Evolutionary conservation across 2,329 filamentous ascomycete species (phyloP).

Genomic region (Colletotrichum sansevieriae): DNA sequence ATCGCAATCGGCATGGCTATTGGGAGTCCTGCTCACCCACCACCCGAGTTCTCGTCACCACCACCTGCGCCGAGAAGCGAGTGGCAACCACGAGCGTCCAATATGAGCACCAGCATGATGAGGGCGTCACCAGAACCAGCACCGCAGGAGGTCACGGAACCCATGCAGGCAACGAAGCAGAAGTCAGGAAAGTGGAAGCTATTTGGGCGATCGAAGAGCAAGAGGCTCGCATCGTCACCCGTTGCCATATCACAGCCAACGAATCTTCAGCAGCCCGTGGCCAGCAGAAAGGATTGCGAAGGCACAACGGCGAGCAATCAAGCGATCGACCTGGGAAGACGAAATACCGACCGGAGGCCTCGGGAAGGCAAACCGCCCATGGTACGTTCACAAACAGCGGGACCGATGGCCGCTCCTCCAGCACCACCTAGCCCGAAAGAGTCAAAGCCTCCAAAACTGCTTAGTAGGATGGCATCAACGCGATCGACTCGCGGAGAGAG

Average conservation of each 20-base stretch:
- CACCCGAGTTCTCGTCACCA: constrained; percentile 44
- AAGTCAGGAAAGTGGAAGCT: constrained; percentile 71
- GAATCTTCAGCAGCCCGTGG: constrained; percentile 30
- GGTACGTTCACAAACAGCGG: constrained; percentile 58
- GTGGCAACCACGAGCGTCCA: constrained; percentile 48
- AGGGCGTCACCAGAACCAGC: constrained; percentile 36
- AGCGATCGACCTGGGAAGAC: constrained; percentile 48
- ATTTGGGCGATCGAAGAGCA: constrained; percentile 62
- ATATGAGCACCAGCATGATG: constrained; percentile 30
- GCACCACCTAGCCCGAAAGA: constrained; percentile 32
- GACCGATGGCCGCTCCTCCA: constrained; percentile 40
- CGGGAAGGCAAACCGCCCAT: constrained; percentile 60
- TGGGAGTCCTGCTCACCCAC: constrained; percentile 72
- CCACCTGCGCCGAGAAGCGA: constrained; percentile 31
- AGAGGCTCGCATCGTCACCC: constrained; percentile 43
- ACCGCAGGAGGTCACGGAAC: constrained; percentile 18
- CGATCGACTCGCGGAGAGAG: constrained; percentile 37
- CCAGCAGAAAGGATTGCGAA: constrained; percentile 22
- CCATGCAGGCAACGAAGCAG: constrained; percentile 52
- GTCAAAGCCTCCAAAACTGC: constrained; percentile 40
- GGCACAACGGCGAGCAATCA: constrained; percentile 16
- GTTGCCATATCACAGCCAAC: constrained; percentile 36
- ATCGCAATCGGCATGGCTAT: constrained; percentile 79
- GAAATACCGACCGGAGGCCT: constrained; percentile 52
- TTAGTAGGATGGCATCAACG: constrained; percentile 42